Evolutionary conservation across 2,329 filamentous ascomycete genomes (phyloP).

Genomic region (Cryphonectria nitschkei): DNA sequence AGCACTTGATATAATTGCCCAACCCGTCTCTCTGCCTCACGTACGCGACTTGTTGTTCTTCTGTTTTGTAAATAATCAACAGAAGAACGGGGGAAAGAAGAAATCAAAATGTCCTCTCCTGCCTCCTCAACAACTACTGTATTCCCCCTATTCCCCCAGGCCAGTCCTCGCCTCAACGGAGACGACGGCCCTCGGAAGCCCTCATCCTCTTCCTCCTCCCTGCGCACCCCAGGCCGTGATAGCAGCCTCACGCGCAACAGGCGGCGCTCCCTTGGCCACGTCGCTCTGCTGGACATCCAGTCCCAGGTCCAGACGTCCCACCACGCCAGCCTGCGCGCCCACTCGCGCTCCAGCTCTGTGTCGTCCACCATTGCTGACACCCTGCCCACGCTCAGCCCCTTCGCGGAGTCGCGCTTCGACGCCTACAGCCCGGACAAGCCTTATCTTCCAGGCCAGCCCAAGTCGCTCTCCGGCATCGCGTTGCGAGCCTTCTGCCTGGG

Average conservation of each 20-base stretch:
- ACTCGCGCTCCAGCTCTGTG: slow-evolving; percentile 15
- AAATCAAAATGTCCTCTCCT: slow-evolving; percentile 10
- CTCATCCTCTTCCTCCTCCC: slow-evolving; percentile 15
- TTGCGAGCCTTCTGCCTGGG: slow-evolving; percentile 61
- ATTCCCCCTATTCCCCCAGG: slow-evolving; percentile 18
- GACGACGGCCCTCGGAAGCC: slow-evolving; percentile 13
- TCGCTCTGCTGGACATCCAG: slow-evolving; percentile 27
- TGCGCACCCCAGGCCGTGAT: slow-evolving; percentile 19
- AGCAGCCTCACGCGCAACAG: slow-evolving; percentile 23
- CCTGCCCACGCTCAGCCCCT: slow-evolving; percentile 37
- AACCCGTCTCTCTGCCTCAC: not conserved
- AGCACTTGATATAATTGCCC: slow-evolving; percentile 2
- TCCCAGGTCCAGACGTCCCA: slow-evolving; percentile 13
- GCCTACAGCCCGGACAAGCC: slow-evolving; percentile 35
- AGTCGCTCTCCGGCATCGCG: slow-evolving; percentile 64
- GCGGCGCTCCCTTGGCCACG: slow-evolving; percentile 25
- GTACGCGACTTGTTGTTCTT: not conserved
- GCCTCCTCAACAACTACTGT: slow-evolving; percentile 18
- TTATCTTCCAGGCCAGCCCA: slow-evolving; percentile 51
- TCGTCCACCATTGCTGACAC: slow-evolving; percentile 30
- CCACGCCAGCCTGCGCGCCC: slow-evolving; percentile 5
- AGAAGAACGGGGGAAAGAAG: not conserved
- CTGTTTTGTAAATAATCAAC: not conserved
- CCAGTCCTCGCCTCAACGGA: slow-evolving; percentile 1
- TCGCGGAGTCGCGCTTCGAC: slow-evolving; percentile 34